Base-by-base conservation (phyloP, 139 green algal species). In the Protoeuglena noctilucae region DNA sequence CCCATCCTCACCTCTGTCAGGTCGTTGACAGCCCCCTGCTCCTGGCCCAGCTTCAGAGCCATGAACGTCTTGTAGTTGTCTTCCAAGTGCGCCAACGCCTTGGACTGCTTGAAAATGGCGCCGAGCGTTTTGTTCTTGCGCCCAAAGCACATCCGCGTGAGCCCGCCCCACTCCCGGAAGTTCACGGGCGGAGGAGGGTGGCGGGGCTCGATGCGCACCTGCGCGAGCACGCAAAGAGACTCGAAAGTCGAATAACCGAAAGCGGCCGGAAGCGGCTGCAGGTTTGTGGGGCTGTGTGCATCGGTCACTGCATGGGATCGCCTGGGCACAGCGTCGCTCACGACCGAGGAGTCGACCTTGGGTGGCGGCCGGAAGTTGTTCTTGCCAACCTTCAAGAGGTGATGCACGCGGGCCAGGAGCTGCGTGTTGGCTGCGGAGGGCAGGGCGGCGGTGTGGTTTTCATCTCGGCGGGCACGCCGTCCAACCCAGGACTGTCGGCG, bases 381-480 rank as follows among this genome's bases (percentile, higher is more conserved):
- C 45, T 39, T 40, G 27, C 45, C 30, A n/a, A 71, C 61, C 55
- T 90, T 88, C 45, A 90, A 66, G 19, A 85, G 59, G 63, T 88
- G 80, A 24, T 63, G 66, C 17, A 82, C 75, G 4, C 84, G 58
- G 1, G 90, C 67, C 25, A 98, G 77, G 51, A 98, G 81, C 74
- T 98, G 90, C n/a, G 84, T 91, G 78, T 98, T 98, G 48, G 86
- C 86, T n/a, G n/a, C n/a, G n/a, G n/a, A n/a, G n/a, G n/a, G n/a
- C n/a, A n/a, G 3, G 58, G 61, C 17, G 77, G 62, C 39, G 12
- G n/a, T n/a, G n/a, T n/a, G n/a, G n/a, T n/a, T n/a, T n/a, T n/a
- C 39, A 45, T 16, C 39, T n/a, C 12, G 39, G 16, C 39, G 39
- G 39, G 39, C 39, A 45, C 39, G 39, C 39, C 39, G 16, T 45